Conservation (phyloP, 2,329 filamentous ascomycete genomes). For the Lomentospora prolificans region DNA sequence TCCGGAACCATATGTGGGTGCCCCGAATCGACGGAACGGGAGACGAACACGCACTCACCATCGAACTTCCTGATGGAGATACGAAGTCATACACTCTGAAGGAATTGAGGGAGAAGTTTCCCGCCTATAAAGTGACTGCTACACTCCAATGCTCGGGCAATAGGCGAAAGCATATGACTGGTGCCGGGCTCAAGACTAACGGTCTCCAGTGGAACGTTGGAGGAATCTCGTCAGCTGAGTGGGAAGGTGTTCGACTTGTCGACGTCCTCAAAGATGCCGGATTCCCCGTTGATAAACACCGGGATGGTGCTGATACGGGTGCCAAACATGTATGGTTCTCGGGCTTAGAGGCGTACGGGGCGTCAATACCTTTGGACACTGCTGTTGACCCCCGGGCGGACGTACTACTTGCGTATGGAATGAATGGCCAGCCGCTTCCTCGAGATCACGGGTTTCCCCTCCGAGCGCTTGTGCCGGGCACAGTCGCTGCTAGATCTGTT, state of each 20-base stretch:
- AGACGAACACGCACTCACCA: conserved; percentile 33
- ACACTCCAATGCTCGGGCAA: conserved; percentile 53
- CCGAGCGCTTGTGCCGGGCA: conserved; percentile 52
- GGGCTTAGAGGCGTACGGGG: conserved; percentile 49
- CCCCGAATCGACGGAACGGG: conserved; percentile 31
- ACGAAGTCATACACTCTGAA: conserved; percentile 40
- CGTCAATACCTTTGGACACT: conserved; percentile 50
- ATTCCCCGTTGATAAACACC: conserved; percentile 29
- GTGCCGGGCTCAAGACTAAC: conserved; percentile 34
- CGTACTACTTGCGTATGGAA: conserved; percentile 55
- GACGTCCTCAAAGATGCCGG: conserved; percentile 49
- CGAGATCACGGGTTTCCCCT: conserved; percentile 58
- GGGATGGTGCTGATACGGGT: conserved; percentile 23
- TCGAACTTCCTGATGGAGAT: conserved; percentile 47
- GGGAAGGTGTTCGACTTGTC: conserved; percentile 45
- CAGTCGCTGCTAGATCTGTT: conserved; percentile 56
- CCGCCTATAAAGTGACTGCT: conserved; percentile 39
- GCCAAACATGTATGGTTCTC: conserved; percentile 46
- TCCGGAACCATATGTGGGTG: conserved; percentile 57
- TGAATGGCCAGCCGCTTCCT: conserved; percentile 55
- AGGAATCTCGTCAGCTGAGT: conserved; percentile 50
- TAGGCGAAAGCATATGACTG: conserved; percentile 48
- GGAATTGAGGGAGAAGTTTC: conserved; percentile 44
- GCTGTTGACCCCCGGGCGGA: conserved; percentile 51
- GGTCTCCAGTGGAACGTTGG: conserved; percentile 51